Conservation (phyloP, 305 asterid genomes). For the Nicotiana rustica region DNA sequence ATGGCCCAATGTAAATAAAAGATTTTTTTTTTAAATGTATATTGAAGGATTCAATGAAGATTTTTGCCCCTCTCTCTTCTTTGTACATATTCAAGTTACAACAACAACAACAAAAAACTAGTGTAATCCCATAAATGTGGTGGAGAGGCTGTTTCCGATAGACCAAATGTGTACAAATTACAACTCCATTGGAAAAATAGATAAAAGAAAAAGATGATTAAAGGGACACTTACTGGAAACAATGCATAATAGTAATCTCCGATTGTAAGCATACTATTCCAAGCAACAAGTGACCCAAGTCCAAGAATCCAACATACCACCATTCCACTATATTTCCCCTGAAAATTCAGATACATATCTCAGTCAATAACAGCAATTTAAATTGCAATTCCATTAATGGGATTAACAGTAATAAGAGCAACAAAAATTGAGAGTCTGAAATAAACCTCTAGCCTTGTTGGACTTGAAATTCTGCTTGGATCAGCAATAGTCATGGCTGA, state of each 20-base stretch:
- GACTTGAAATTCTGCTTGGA: constrained; percentile 29
- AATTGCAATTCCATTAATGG: background rate
- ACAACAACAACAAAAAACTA: too few species aligned
- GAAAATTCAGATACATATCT: constrained; percentile 20
- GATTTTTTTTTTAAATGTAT: too few species aligned
- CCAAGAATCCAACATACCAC: constrained; percentile 58
- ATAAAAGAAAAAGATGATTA: background rate
- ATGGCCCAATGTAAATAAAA: too few species aligned
- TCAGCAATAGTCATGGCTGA: constrained; percentile 33
- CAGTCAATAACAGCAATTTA: background rate
- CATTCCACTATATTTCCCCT: constrained; percentile 49
- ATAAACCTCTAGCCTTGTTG: constrained; percentile 47
- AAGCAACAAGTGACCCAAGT: constrained; percentile 54
- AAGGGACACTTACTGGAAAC: constrained; percentile 45
- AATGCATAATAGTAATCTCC: constrained; percentile 56
- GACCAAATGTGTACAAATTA: too few species aligned
- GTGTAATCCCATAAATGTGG: too few species aligned
- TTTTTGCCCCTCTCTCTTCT: too few species aligned
- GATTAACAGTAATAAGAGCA: background rate
- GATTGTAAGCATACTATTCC: constrained; percentile 55
- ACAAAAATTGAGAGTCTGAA: background rate
- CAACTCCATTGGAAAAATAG: background rate
- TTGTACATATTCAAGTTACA: too few species aligned
- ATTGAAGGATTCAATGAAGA: too few species aligned
- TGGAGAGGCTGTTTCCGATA: too few species aligned